Percentiles rank a stretch among this genome's conserved stretches.
These are phyloP conservation scores for Hypholoma fasciculare DNA, from an alignment of 768 basidiomycete species.

Conservation along the genomic window DNA sequence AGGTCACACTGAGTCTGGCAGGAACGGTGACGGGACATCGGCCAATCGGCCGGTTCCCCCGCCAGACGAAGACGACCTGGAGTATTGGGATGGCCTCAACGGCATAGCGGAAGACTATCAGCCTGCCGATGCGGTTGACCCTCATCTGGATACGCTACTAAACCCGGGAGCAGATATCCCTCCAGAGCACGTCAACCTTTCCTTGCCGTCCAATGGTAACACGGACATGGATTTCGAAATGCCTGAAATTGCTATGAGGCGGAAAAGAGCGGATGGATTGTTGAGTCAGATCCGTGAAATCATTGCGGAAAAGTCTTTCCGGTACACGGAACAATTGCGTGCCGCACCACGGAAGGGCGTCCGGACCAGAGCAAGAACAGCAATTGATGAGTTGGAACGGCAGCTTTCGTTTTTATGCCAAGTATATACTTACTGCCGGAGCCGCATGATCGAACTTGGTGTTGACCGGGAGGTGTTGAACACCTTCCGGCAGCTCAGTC, in stretches of 20 bases:
- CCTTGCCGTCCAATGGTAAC: neutral
- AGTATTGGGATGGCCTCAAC: neutral
- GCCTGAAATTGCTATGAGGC: neutral
- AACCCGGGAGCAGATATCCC: neutral
- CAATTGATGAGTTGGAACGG: neutral
- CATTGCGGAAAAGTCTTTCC: slow-evolving; percentile 8
- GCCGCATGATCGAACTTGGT: neutral
- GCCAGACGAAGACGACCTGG: too few relatives aligned
- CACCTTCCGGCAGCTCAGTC: neutral
- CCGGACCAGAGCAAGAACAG: neutral
- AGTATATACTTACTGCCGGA: neutral
- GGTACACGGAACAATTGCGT: neutral
- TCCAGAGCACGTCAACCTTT: neutral
- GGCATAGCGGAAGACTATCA: neutral
- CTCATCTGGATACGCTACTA: neutral
- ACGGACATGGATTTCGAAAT: neutral
- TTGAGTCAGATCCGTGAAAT: neutral
- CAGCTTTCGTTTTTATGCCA: neutral
- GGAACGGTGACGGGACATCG: too few relatives aligned
- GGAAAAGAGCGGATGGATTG: neutral
- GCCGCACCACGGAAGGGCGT: neutral
- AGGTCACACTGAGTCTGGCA: too few relatives aligned
- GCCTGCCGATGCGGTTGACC: neutral
- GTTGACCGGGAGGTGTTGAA: neutral
- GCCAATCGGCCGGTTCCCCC: too few relatives aligned